Base-by-base conservation (phyloP, 257 asterid species). In the Solanum virginianum region DNA sequence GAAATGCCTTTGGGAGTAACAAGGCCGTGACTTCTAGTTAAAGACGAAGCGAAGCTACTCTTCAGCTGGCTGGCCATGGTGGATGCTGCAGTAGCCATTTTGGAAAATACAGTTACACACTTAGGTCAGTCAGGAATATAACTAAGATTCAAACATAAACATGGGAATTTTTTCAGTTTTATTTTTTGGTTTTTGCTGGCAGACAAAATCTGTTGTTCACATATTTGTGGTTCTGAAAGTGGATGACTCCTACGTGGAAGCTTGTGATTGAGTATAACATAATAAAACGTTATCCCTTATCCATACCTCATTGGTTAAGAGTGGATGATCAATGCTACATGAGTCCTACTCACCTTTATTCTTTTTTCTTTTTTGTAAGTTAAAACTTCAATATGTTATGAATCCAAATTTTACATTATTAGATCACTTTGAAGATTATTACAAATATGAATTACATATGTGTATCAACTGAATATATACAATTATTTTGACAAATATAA, bases 41-140 rank as follows among this genome's bases (percentile, higher is more conserved):
- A 41, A 24, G 97, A 88, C 14, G 96, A 89, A 63, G 94, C 87
- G 15, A 91, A 89, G 79, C 79, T 94, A 92, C 90, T 92, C 86
- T 93, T 92, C 15, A 95, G 93, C 80, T 93, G 97, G 92, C 94
- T 92, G 43, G 98, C 96, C 95, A 93, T 93, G 80, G 98, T 86
- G 69, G 98, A 93, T 54, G 98, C 93, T 71, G 94, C 88, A 74
- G 92, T 88, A 84, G 97, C 98, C 98, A 95, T 94, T 89, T 81
- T 74, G 55, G 63, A 11, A 39, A 43, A 82, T n/a, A 14, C 16
- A 16, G 82, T 15, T 77, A 22, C 16, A 26, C 11, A 57, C 72
- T 32, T 47, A 49, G 83, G 32, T n/a, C 82, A 85, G 12, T 36
- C 36, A 57, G 75, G 83, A 84, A 84, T 85, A 82, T 81, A 86